Conservation (phyloP, 164 flowering plant species). For the Stephania yunnanensis region DNA sequence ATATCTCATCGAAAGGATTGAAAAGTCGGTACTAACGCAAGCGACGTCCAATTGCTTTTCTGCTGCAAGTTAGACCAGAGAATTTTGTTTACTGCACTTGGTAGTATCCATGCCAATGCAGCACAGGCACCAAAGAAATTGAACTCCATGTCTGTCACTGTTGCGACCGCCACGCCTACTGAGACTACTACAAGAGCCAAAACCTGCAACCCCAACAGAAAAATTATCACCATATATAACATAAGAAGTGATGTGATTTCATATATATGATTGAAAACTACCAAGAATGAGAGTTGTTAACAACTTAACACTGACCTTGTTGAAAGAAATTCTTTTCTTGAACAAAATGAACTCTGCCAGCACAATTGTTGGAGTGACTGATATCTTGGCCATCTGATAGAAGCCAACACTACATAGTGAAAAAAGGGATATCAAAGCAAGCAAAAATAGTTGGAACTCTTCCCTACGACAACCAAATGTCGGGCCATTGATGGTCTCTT, state of each 20-base stretch:
- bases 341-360: constrained; percentile 65
- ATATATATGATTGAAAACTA: background rate
- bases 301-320: constrained; percentile 37
- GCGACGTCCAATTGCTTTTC: constrained; percentile 75
- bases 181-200: constrained; percentile 58
- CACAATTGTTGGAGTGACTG: constrained; percentile 81
- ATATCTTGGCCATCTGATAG: constrained; percentile 87
- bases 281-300: background rate
- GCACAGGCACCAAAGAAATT: constrained; percentile 66
- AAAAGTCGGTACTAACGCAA: constrained; percentile 44
- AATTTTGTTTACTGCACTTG: constrained; percentile 77
- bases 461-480: too few relatives aligned
- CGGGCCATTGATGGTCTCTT: too few relatives aligned
- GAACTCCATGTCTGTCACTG: constrained; percentile 77
- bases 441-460: background rate
- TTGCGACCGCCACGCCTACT: constrained; percentile 77
- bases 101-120: constrained; percentile 72
- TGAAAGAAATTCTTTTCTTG: constrained; percentile 44
- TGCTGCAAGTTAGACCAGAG: constrained; percentile 84
- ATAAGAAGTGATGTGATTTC: background rate
- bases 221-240: background rate
- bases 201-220: constrained; percentile 37
- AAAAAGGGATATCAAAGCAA: constrained; percentile 1
- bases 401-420: constrained; percentile 62
- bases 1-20: background rate